Conservation (phyloP, 2,329 filamentous ascomycete species). For the Ilyonectria sp. region DNA sequence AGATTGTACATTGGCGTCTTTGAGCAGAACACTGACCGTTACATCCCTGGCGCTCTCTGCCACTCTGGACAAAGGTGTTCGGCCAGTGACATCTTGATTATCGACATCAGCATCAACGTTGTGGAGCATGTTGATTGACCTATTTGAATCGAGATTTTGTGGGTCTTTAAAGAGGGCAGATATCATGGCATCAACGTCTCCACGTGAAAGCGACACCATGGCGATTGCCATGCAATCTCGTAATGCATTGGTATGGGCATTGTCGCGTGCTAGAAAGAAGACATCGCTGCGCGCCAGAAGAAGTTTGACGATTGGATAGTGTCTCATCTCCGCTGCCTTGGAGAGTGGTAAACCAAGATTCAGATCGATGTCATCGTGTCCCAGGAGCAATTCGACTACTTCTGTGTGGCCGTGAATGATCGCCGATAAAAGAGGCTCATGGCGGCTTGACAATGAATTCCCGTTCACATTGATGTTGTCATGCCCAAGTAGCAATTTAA, state of each 20-base stretch:
- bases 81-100: background rate
- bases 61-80: background rate
- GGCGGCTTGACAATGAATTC: too few relatives aligned
- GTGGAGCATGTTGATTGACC: too few relatives aligned
- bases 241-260: background rate
- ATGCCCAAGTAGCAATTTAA: background rate
- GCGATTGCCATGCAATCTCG: too few relatives aligned
- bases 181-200: too few relatives aligned
- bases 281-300: background rate
- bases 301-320: background rate
- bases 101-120: background rate
- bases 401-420: too few relatives aligned
- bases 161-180: too few relatives aligned
- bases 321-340: background rate
- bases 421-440: too few relatives aligned
- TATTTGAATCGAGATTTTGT: too few relatives aligned
- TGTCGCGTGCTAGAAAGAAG: background rate
- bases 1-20: background rate
- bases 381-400: too few relatives aligned
- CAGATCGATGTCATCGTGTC: background rate
- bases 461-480: background rate
- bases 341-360: background rate
- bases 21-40: background rate
- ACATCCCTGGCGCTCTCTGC: too few relatives aligned
- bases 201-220: background rate